Conservation (phyloP, 1,284 basidiomycete genomes). For the Cryptococcus sp. region DNA sequence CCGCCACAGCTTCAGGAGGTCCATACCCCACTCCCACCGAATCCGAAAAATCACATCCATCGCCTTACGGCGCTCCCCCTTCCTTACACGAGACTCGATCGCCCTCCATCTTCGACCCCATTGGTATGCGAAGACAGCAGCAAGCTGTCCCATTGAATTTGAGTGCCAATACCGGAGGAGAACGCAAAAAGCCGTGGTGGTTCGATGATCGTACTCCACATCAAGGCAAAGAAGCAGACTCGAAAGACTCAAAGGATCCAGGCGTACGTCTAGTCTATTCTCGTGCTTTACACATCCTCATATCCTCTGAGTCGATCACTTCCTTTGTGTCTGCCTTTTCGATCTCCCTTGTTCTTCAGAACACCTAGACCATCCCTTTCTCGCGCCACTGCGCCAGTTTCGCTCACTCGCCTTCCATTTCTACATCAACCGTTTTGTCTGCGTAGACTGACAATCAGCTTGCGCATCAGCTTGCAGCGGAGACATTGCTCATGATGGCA, state of each 20-base stretch:
- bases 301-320: not conserved
- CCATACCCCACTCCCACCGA: not conserved
- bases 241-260: conserved; percentile 21
- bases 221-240: conserved; percentile 17
- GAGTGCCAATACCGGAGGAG: not conserved
- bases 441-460: conserved; percentile 18
- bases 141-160: not conserved
- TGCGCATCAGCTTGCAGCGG: conserved; percentile 47
- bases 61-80: not conserved
- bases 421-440: not conserved
- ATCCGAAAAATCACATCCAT: not conserved
- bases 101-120: not conserved
- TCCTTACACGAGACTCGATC: not conserved
- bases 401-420: not conserved
- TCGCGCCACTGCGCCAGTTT: too few relatives aligned
- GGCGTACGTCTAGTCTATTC: conserved; percentile 17
- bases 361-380: too few relatives aligned
- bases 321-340: not conserved
- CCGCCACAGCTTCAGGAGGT: not conserved
- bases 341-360: not conserved
- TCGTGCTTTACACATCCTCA: not conserved
- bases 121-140: not conserved
- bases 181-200: conserved; percentile 42
- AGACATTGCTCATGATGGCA: conserved; percentile 45
- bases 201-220: conserved; percentile 24